Evolutionary conservation across 768 basidiomycete species (phyloP).

Genomic region (Podaxis mareebaensis): DNA sequence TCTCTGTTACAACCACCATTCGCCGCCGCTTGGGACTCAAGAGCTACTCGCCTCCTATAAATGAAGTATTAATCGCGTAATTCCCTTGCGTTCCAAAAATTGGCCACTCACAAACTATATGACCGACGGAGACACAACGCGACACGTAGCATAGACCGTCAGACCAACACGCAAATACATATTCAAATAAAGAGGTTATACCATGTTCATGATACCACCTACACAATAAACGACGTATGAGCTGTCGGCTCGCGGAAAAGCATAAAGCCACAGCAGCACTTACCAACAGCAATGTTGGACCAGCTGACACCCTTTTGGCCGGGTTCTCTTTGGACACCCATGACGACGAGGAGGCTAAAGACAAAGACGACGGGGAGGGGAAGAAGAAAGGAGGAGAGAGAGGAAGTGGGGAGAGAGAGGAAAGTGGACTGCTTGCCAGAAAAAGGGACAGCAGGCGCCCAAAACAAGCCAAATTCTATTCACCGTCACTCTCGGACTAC

Average conservation of each 20-base stretch:
- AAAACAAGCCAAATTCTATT: slow-evolving; percentile 20
- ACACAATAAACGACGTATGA: slow-evolving; percentile 14
- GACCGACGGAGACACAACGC: slow-evolving; percentile 7
- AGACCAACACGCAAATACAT: background rate
- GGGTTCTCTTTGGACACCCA: slow-evolving; percentile 85
- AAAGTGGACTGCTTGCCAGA: background rate
- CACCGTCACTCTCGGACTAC: slow-evolving; percentile 28
- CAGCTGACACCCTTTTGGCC: slow-evolving; percentile 91
- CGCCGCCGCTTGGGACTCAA: slow-evolving; percentile 3
- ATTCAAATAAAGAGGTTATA: slow-evolving; percentile 34
- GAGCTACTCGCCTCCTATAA: slow-evolving; percentile 68
- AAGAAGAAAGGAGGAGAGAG: slow-evolving; percentile 23
- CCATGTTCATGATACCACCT: slow-evolving; percentile 99
- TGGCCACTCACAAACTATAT: slow-evolving; percentile 52
- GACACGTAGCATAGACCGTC: slow-evolving; percentile 18
- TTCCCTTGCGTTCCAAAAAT: slow-evolving; percentile 19
- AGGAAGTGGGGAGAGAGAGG: slow-evolving; percentile 24
- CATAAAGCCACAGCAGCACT: slow-evolving; percentile 29
- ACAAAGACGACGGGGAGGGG: slow-evolving; percentile 20
- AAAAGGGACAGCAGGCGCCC: slow-evolving; percentile 21
- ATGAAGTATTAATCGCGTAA: slow-evolving; percentile 17
- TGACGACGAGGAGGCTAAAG: slow-evolving; percentile 31
- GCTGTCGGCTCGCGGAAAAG: slow-evolving; percentile 21
- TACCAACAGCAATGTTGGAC: slow-evolving; percentile 95
- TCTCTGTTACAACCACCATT: slow-evolving; percentile 1